Percentiles rank a stretch among this genome's conserved stretches.
Conservation (phyloP, 495 filamentous ascomycete species). For the Aspergillus leporis region DNA sequence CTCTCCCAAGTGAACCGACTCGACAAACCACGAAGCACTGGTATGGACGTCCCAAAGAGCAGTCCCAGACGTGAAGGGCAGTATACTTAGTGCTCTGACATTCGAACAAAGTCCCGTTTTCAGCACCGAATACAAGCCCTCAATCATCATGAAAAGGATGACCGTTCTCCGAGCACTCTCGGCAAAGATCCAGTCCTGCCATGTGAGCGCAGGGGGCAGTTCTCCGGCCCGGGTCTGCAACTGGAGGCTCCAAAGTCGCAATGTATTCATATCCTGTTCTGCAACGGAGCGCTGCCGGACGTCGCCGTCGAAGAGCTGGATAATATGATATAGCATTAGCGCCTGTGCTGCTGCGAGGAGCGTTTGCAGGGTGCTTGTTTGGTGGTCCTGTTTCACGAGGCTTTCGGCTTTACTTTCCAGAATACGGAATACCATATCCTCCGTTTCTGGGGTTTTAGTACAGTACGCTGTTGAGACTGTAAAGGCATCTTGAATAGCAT, state of each 20-base stretch:
- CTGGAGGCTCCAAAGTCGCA: background rate
- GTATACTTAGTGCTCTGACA: background rate
- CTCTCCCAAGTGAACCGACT: background rate
- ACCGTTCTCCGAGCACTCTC: background rate
- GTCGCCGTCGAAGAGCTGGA: background rate
- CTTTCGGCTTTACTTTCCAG: background rate
- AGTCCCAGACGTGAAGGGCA: background rate
- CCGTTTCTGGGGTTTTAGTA: background rate
- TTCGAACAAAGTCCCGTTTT: background rate
- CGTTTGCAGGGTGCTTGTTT: background rate
- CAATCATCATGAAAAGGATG: background rate
- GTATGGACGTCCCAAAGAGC: background rate
- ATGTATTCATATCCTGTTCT: background rate
- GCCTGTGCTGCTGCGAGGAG: background rate
- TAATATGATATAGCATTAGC: background rate
- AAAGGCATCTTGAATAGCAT: background rate
- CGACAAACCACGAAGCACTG: background rate
- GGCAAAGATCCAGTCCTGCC: background rate
- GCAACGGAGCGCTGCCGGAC: background rate
- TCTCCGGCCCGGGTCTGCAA: background rate
- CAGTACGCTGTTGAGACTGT: background rate
- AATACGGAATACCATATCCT: background rate
- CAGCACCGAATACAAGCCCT: background rate
- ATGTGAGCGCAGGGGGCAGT: background rate
- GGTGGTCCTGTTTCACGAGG: background rate